Evolutionary conservation across 2,329 filamentous ascomycete species (phyloP), one percentile per base, ranked within the genome.

Genomic region (Fusarium coffeatum): DNA sequence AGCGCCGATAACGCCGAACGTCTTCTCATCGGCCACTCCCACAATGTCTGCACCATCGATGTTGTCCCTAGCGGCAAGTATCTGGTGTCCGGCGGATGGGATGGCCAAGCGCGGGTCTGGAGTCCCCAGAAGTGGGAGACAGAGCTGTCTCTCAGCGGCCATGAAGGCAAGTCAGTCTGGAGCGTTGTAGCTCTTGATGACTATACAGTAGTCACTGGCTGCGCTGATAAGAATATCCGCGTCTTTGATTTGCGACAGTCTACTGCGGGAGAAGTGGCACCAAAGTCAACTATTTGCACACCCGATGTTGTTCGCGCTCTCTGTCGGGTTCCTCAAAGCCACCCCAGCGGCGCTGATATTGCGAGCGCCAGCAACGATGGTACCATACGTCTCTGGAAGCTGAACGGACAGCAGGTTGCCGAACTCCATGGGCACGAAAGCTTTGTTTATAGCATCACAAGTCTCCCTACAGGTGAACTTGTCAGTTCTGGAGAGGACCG

Each of bases 361-460:
- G 96, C 94, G 47, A 97, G 94, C 45, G 94, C 96, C 18, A 93
- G 93, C 73, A 99, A 98, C 76, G 96, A 99, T 76, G 93, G 93
- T 28, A 84, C 94, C 22, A 92, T 99, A 66, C 89, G 94, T 47
- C 80, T 98, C 7, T 99, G 94, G 92, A 96, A 91, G 37, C 77
- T 97, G 27, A 88, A 91, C 55, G 96, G 96, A 0, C 85, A 90
- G 51, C 87, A 93, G 62, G 84, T 97, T 13, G 91, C 87, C 12
- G 90, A 94, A 78, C 84, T 99, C 5, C 88, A 90, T 64, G 96
- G 95, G 1, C 97, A 99, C 75, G 94, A 97, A 60, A 97, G 91
- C 77, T 99, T 97, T 78, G 96, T 99, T 61, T 99, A 99, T 80
- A 92, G 92, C 9, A 82, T 99, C 16, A 86, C 92, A 3, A 86